Conservation (phyloP, 306 rosid genomes). For the Cicer pinnatifidum region DNA sequence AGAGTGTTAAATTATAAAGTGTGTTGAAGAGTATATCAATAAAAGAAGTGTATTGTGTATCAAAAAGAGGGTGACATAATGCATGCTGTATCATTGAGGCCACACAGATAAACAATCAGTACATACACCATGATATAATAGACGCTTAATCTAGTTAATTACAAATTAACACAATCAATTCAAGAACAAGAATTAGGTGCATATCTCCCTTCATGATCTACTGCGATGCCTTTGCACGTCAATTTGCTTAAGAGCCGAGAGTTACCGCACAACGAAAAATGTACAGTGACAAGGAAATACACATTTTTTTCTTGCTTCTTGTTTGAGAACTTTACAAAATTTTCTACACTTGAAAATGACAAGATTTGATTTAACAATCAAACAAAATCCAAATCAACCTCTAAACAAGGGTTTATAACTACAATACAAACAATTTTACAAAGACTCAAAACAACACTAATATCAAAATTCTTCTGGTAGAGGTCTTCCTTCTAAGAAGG, state of each 20-base stretch:
- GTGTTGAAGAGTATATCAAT: no score
- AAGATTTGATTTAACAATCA: constrained; percentile 17
- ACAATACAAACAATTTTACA: constrained; percentile 37
- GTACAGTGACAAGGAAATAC: background rate
- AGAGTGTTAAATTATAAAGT: no score
- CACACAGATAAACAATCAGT: no score
- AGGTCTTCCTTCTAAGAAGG: constrained; percentile 71
- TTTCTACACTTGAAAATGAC: constrained; percentile 30
- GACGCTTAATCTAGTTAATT: background rate
- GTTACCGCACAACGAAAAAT: background rate
- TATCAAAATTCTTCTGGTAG: constrained; percentile 70
- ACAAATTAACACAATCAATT: no score
- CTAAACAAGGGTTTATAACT: background rate
- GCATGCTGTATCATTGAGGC: no score
- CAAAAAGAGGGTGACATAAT: no score
- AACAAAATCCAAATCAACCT: constrained; percentile 32
- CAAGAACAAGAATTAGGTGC: background rate
- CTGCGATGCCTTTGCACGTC: background rate
- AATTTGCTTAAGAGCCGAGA: background rate
- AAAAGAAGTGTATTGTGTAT: no score
- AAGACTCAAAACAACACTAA: background rate
- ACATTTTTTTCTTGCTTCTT: constrained; percentile 30
- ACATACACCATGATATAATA: no score
- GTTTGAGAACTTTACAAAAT: constrained; percentile 37
- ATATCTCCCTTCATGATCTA: background rate